phyloP scores from a whole-genome alignment of 257 asterid species.

The Solanum lignicaule region DNA sequence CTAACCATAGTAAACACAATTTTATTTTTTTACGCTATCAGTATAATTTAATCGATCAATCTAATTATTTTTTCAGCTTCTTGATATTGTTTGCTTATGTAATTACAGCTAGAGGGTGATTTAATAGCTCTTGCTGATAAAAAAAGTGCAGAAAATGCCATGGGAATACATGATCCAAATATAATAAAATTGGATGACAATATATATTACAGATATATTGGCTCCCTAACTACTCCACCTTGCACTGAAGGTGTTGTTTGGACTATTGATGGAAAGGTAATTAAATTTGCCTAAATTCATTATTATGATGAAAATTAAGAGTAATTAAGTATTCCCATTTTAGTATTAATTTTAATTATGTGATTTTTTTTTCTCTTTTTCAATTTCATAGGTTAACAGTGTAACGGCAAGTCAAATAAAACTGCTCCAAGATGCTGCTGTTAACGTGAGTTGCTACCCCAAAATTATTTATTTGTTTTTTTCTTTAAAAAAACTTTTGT shows the following conservation, averaged over 20 bases:
- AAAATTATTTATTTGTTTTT: not conserved
- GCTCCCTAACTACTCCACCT: conserved; percentile 69
- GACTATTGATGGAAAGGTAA: conserved; percentile 43
- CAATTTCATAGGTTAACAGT: conserved; percentile 29
- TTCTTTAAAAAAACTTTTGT: not conserved
- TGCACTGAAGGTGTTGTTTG: conserved; percentile 41
- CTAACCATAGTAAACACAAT: not conserved
- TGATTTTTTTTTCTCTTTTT: not conserved
- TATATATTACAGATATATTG: conserved; percentile 41
- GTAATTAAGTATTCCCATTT: not conserved
- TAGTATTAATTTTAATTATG: not conserved
- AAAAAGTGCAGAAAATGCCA: not conserved
- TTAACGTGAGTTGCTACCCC: conserved; percentile 25
- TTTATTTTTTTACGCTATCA: not conserved
- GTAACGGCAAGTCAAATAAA: conserved; percentile 36
- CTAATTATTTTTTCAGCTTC: not conserved
- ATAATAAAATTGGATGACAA: conserved; percentile 26
- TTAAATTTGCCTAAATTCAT: not conserved
- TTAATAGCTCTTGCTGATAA: conserved; percentile 12
- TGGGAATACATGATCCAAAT: conserved; percentile 31
- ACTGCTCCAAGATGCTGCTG: conserved; percentile 45
- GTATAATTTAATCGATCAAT: not conserved
- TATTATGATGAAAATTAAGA: not conserved
- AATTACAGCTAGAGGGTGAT: conserved; percentile 19
- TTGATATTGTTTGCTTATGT: not conserved